These are phyloP conservation scores for Mucor saturninus DNA, from an alignment of 371 early-diverging fungal species.

Conservation along the genomic window DNA sequence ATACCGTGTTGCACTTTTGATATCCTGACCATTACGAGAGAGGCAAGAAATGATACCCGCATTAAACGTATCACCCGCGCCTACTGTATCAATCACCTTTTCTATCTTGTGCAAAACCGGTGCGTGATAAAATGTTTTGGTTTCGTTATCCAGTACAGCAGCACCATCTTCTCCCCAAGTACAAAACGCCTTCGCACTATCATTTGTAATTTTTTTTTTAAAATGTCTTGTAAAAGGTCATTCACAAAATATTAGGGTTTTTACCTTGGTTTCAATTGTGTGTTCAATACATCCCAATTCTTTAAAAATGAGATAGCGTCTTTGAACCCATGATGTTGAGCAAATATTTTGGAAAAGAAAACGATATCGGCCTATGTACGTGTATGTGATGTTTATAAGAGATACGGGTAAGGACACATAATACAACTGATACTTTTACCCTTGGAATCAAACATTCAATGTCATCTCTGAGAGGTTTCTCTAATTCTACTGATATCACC, in stretches of 20 bases:
- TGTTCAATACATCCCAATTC: constrained; percentile 3
- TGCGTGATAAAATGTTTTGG: constrained; percentile 43
- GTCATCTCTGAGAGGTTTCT: constrained; percentile 66
- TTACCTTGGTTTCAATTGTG: constrained; percentile 14
- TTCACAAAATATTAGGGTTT: too few species aligned
- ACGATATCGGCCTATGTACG: constrained; percentile 58
- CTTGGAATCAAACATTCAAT: constrained; percentile 56
- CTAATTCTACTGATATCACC: constrained; percentile 70
- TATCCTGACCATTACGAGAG: not conserved
- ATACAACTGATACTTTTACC: constrained; percentile 16
- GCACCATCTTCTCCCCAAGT: constrained; percentile 69
- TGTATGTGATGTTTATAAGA: not conserved
- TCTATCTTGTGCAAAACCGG: constrained; percentile 41
- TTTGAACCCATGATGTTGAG: constrained; percentile 60
- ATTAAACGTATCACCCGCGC: constrained; percentile 76
- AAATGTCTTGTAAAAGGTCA: too few species aligned
- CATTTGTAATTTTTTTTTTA: too few species aligned
- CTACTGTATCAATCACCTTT: constrained; percentile 62
- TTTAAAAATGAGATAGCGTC: constrained; percentile 24
- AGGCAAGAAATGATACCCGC: constrained; percentile 57
- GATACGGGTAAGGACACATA: not conserved
- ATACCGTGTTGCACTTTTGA: constrained; percentile 36
- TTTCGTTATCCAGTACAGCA: constrained; percentile 43
- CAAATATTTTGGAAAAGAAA: constrained; percentile 72
- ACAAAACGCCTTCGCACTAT: constrained; percentile 58